phyloP scores from a whole-genome alignment of 805 yeast species.

The Saturnispora gosingensis region DNA sequence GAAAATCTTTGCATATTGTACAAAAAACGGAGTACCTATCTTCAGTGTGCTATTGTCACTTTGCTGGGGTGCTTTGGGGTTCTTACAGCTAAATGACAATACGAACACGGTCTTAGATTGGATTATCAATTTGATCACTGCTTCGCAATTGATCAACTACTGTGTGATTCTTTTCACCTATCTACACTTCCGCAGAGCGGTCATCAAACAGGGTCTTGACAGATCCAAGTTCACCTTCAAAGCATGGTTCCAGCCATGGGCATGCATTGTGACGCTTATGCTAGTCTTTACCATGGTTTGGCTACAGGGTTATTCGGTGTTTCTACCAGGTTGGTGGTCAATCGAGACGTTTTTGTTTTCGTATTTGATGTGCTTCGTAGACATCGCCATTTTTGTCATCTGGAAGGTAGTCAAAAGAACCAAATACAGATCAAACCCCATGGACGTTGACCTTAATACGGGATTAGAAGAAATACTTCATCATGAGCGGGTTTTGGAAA shows the following conservation, averaged over 20 bases:
- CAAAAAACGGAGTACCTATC: conserved; percentile 67
- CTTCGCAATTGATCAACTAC: conserved; percentile 58
- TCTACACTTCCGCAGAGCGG: conserved; percentile 52
- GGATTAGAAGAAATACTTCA: conserved; percentile 50
- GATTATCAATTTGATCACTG: conserved; percentile 63
- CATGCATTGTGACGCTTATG: conserved; percentile 15
- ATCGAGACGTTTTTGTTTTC: conserved; percentile 53
- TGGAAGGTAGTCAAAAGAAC: conserved; percentile 49
- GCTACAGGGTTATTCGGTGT: conserved; percentile 39
- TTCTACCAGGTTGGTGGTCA: conserved; percentile 74
- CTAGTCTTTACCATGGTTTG: conserved; percentile 31
- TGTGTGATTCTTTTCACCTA: conserved; percentile 49
- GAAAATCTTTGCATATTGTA: conserved; percentile 48
- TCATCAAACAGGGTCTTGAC: conserved; percentile 42
- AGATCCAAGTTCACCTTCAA: conserved; percentile 38
- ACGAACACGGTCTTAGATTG: conserved; percentile 62
- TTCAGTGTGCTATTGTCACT: conserved; percentile 44
- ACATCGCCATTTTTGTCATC: conserved; percentile 35
- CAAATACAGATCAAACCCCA: conserved; percentile 33
- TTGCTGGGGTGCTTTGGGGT: conserved; percentile 57
- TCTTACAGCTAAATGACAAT: conserved; percentile 51
- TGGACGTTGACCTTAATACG: conserved; percentile 42
- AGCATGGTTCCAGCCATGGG: conserved; percentile 33
- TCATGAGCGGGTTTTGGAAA: conserved; percentile 35
- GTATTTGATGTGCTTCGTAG: conserved; percentile 61